Conservation (phyloP, 108 stramenopile genomes). For the Skeletonema grethae region DNA sequence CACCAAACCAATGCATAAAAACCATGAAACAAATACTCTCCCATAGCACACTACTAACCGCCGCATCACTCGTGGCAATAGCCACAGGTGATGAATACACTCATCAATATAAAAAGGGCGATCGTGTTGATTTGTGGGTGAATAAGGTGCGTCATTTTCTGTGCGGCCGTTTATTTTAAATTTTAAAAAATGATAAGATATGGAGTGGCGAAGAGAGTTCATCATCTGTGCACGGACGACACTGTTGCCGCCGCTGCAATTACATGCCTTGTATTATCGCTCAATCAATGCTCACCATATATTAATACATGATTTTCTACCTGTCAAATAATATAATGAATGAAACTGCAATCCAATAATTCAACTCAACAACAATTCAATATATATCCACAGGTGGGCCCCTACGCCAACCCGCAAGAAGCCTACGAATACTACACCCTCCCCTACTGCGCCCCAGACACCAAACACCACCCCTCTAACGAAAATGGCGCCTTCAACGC, state of each 20-base stretch:
- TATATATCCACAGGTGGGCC: constrained; percentile 77
- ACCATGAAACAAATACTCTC: background rate
- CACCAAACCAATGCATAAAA: background rate
- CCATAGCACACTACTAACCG: constrained; percentile 3
- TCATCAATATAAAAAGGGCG: constrained; percentile 78
- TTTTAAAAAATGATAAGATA: too few relatives aligned
- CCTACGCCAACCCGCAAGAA: constrained; percentile 98
- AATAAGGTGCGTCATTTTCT: constrained; percentile 74
- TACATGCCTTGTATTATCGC: background rate
- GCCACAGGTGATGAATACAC: constrained; percentile 43
- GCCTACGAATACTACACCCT: constrained; percentile 97
- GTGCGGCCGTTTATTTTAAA: background rate
- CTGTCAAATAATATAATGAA: too few relatives aligned
- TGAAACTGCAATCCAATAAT: background rate
- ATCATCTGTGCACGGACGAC: too few relatives aligned
- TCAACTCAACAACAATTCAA: background rate
- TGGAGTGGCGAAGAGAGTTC: too few relatives aligned
- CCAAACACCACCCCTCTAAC: constrained; percentile 71
- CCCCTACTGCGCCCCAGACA: constrained; percentile 96
- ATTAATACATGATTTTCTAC: too few relatives aligned
- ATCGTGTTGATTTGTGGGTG: constrained; percentile 94
- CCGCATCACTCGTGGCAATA: background rate
- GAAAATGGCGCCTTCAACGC: constrained; percentile 80
- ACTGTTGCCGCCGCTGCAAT: too few relatives aligned
- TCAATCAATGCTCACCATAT: background rate